phyloP scores from a whole-genome alignment of 129 eudicot species.

The Helianthus tuberosus region DNA sequence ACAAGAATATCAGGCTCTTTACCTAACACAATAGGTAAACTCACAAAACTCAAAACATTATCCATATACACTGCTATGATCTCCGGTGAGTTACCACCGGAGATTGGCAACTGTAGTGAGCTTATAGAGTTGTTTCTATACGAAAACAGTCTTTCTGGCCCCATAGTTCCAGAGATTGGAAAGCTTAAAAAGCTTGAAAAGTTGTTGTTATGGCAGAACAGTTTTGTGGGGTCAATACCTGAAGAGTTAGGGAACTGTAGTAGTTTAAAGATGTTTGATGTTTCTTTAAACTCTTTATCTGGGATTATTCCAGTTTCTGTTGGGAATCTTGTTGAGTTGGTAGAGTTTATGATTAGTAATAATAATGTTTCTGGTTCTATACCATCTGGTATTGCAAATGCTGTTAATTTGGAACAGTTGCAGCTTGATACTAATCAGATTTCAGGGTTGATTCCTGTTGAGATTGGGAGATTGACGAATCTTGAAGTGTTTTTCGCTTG shows the following conservation, averaged over 20 bases:
- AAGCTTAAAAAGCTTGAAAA: slow-evolving; percentile 55
- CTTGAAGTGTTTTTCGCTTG: slow-evolving; percentile 68
- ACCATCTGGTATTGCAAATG: slow-evolving; percentile 54
- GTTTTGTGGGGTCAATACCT: slow-evolving; percentile 57
- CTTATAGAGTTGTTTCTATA: slow-evolving; percentile 60
- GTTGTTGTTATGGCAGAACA: slow-evolving; percentile 66
- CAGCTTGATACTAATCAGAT: slow-evolving; percentile 74
- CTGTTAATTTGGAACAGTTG: slow-evolving; percentile 52
- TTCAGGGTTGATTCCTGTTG: slow-evolving; percentile 56
- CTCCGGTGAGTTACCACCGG: slow-evolving; percentile 65
- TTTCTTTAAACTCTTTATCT: slow-evolving; percentile 60
- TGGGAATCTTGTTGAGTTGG: slow-evolving; percentile 52
- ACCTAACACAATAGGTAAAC: slow-evolving; percentile 60
- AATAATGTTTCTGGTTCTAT: slow-evolving; percentile 67
- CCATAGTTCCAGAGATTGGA: slow-evolving; percentile 52
- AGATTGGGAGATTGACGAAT: slow-evolving; percentile 46
- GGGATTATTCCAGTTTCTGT: slow-evolving; percentile 58
- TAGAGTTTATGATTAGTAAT: slow-evolving; percentile 67
- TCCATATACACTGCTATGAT: slow-evolving; percentile 70
- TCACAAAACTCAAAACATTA: slow-evolving; percentile 51
- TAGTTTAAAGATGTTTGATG: slow-evolving; percentile 53
- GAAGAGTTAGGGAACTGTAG: slow-evolving; percentile 69
- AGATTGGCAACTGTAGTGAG: slow-evolving; percentile 64
- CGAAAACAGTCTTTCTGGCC: slow-evolving; percentile 61
- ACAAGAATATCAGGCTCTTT: slow-evolving; percentile 61